Evolutionary conservation across 2,329 filamentous ascomycete genomes (phyloP).

Genomic region (Zymoseptoria brevis): DNA sequence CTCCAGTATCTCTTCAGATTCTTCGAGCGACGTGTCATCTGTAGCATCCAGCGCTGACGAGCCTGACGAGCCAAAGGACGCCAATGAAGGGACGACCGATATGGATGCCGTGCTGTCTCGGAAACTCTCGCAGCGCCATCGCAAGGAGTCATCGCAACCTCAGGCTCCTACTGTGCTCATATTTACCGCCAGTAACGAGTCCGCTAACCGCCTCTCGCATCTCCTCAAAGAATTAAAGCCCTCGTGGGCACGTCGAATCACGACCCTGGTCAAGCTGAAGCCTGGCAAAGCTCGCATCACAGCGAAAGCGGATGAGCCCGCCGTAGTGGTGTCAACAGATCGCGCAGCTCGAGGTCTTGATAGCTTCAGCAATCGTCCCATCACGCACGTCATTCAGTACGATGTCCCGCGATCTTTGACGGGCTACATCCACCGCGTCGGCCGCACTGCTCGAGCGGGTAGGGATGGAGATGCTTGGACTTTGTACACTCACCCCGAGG

Average conservation of each 20-base stretch:
- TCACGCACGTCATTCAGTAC: slow-evolving; percentile 88
- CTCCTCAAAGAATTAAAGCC: slow-evolving; percentile 48
- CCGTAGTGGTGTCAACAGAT: slow-evolving; percentile 77
- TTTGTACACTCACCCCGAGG: slow-evolving; percentile 72
- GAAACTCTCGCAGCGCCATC: not conserved
- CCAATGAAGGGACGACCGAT: not conserved
- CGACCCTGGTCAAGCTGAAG: slow-evolving; percentile 41
- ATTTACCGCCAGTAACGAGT: slow-evolving; percentile 86
- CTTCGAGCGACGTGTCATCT: not conserved
- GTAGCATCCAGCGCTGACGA: not conserved
- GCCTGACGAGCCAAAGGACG: not conserved
- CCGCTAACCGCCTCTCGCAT: slow-evolving; percentile 75
- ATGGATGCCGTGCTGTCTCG: not conserved
- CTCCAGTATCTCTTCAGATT: not conserved
- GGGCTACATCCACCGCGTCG: slow-evolving; percentile 85
- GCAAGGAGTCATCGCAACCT: not conserved
- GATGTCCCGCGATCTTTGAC: slow-evolving; percentile 75
- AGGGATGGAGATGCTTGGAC: slow-evolving; percentile 75
- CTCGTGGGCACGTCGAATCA: slow-evolving; percentile 19
- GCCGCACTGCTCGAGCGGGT: slow-evolving; percentile 79
- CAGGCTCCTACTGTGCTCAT: slow-evolving; percentile 53
- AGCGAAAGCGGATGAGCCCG: slow-evolving; percentile 60
- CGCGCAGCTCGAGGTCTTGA: slow-evolving; percentile 89
- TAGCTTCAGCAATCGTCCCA: slow-evolving; percentile 39
- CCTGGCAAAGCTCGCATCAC: slow-evolving; percentile 38